Percentiles rank a stretch among this genome's conserved stretches.
Conservation (phyloP, 176 grass and related monocot species). For the Oryza meyeriana region DNA sequence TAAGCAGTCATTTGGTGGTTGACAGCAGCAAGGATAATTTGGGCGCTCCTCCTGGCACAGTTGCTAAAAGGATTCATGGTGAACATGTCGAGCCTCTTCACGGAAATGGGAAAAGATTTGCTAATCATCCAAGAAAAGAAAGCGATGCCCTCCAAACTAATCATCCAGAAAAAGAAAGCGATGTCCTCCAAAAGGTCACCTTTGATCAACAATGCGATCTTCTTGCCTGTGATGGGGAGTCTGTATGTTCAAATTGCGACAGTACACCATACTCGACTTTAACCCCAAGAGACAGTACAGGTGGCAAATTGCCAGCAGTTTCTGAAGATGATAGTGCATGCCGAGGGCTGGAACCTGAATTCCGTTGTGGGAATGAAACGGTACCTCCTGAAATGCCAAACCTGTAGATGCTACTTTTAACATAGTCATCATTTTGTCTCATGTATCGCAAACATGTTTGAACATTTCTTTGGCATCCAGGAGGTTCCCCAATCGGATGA, state of each 20-base stretch:
- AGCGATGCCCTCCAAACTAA: constrained; percentile 8
- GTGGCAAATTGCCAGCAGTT: neutral
- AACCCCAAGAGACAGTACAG: neutral
- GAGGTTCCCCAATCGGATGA: neutral
- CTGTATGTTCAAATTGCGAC: constrained; percentile 34
- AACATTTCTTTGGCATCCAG: constrained; percentile 35
- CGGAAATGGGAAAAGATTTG: constrained; percentile 2
- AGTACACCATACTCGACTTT: neutral
- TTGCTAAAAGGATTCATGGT: constrained; percentile 7
- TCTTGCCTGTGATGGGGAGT: constrained; percentile 31
- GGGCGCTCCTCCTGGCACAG: neutral
- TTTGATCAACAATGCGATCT: neutral
- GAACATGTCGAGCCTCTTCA: neutral
- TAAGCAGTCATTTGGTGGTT: neutral
- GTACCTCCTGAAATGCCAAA: constrained; percentile 11
- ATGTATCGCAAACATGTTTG: neutral
- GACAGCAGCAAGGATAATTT: constrained; percentile 10
- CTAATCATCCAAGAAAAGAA: neutral
- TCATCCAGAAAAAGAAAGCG: neutral
- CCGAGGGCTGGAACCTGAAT: constrained; percentile 18
- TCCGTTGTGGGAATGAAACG: neutral
- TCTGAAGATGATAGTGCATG: constrained; percentile 8
- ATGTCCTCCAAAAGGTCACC: constrained; percentile 21
- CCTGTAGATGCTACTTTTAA: neutral
- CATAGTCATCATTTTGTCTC: neutral